phyloP scores from a whole-genome alignment of 257 asterid genomes.

The Oldenlandia corymbosa region DNA sequence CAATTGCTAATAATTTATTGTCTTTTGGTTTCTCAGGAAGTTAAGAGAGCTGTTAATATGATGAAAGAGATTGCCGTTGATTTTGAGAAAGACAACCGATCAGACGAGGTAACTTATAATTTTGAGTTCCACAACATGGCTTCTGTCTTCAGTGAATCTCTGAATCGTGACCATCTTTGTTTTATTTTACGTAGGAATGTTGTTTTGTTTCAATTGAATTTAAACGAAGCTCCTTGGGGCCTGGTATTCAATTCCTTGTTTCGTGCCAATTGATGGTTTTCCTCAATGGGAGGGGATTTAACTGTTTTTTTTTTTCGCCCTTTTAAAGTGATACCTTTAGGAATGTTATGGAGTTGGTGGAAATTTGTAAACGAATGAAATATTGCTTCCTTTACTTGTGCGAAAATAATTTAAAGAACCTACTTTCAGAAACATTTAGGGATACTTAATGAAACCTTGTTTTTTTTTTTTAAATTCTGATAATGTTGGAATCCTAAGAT shows the following conservation, averaged over 20 bases:
- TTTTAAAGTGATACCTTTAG: too few relatives aligned
- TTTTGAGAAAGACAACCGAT: constrained; percentile 55
- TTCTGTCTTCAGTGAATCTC: not conserved
- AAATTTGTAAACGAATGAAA: not conserved
- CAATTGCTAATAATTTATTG: not conserved
- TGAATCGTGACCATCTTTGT: too few relatives aligned
- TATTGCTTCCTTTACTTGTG: not conserved
- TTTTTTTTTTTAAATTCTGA: not conserved
- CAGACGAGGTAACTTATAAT: constrained; percentile 47
- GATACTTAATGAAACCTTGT: too few relatives aligned
- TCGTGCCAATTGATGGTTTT: not conserved
- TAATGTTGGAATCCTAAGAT: not conserved
- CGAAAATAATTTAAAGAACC: not conserved
- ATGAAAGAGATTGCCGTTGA: constrained; percentile 76
- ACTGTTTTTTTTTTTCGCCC: too few relatives aligned
- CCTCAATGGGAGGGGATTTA: not conserved
- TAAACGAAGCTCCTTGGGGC: too few relatives aligned
- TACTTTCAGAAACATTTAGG: too few relatives aligned
- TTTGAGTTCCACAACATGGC: constrained; percentile 32
- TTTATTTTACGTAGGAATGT: too few relatives aligned
- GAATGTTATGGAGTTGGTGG: too few relatives aligned
- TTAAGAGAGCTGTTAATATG: constrained; percentile 49
- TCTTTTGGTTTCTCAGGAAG: constrained; percentile 46
- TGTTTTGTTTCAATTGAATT: too few relatives aligned
- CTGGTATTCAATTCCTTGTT: too few relatives aligned